Percentiles rank a stretch among this genome's conserved stretches.
phyloP scores from a whole-genome alignment of 768 basidiomycete genomes.

The Tephrocybe rancida region DNA sequence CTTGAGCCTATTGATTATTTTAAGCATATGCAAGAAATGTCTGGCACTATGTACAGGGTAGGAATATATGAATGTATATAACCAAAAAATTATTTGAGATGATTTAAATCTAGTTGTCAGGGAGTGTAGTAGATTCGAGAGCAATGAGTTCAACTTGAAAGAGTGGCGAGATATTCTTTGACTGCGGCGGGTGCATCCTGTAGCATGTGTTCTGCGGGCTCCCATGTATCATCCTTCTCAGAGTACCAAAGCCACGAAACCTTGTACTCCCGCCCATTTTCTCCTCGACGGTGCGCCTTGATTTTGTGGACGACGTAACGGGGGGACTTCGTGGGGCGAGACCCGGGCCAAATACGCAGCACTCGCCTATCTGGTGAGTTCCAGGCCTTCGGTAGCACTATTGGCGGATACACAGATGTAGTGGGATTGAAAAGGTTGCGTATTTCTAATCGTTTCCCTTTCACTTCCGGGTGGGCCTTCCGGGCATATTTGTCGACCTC shows the following conservation, averaged over 20 bases:
- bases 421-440: conserved; percentile 38
- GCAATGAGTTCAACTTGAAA: background rate
- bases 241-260: conserved; percentile 62
- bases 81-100: too few species aligned
- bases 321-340: conserved; percentile 40
- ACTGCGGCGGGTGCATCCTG: conserved; percentile 52
- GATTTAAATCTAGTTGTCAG: too few species aligned
- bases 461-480: conserved; percentile 48
- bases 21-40: too few species aligned
- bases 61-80: too few species aligned
- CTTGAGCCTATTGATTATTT: too few species aligned
- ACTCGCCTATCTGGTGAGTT: conserved; percentile 41
- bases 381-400: conserved; percentile 60
- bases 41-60: too few species aligned
- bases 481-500: conserved; percentile 81
- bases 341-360: conserved; percentile 41
- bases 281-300: conserved; percentile 34
- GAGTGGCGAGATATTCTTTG: conserved; percentile 36
- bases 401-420: conserved; percentile 22
- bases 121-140: too few species aligned
- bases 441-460: conserved; percentile 41
- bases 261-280: conserved; percentile 41
- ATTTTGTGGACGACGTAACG: conserved; percentile 43
- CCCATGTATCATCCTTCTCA: conserved; percentile 58
- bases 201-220: conserved; percentile 45